Percentiles rank a stretch among this genome's conserved stretches.
Evolutionary conservation across 2,329 filamentous ascomycete species (phyloP).

Genomic region (Fusarium albosuccineum): DNA sequence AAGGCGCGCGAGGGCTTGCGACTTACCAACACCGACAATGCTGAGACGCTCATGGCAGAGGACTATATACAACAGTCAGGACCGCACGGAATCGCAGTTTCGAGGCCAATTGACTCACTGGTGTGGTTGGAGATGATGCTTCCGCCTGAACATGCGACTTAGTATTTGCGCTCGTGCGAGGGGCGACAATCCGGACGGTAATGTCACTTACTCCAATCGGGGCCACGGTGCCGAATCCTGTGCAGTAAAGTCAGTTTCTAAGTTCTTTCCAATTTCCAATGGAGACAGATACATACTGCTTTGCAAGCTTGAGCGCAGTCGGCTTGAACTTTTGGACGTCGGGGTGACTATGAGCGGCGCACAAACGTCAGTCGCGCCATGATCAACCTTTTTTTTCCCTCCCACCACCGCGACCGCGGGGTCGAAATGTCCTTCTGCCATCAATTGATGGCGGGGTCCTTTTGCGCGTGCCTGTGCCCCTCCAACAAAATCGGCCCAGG

Average conservation of each 20-base stretch:
- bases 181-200: conserved; percentile 4
- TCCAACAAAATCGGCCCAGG: conserved; percentile 18
- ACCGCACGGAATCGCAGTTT: neutral
- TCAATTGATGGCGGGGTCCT: conserved; percentile 38
- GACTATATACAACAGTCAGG: conserved; percentile 66
- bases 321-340: conserved; percentile 98
- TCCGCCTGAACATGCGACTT: conserved; percentile 72
- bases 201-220: conserved; percentile 91
- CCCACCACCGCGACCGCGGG: conserved; percentile 46
- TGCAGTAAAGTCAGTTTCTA: conserved; percentile 32
- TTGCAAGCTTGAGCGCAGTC: conserved; percentile 90
- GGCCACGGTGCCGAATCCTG: conserved; percentile 94
- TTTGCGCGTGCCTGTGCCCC: conserved; percentile 48
- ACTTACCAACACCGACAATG: conserved; percentile 94
- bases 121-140: conserved; percentile 92
- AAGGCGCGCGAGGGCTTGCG: conserved; percentile 16
- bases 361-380: conserved; percentile 43
- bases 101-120: conserved; percentile 69
- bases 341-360: conserved; percentile 72
- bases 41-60: conserved; percentile 97
- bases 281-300: conserved; percentile 75
- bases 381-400: conserved; percentile 22
- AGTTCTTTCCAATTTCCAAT: neutral
- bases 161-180: conserved; percentile 42
- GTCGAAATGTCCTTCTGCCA: conserved; percentile 35